phyloP scores from a whole-genome alignment of 164 flowering plant species.

The Warburgia ugandensis region DNA sequence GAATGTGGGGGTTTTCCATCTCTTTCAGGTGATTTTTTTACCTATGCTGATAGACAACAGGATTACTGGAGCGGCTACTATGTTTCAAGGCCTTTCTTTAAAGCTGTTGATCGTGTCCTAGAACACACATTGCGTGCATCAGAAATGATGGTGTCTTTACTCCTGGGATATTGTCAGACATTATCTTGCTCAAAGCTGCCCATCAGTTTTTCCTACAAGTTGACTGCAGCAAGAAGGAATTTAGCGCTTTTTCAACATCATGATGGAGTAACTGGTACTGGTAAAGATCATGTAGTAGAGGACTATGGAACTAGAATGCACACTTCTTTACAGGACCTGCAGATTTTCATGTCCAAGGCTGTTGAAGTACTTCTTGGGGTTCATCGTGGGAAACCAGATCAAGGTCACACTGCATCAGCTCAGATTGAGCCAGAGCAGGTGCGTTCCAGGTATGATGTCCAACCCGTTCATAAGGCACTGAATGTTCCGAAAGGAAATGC shows the following conservation, averaged over 20 bases:
- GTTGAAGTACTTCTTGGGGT: slow-evolving; percentile 71
- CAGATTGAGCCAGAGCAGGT: slow-evolving; percentile 69
- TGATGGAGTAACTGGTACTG: slow-evolving; percentile 98
- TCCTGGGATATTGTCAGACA: slow-evolving; percentile 73
- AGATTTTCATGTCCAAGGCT: slow-evolving; percentile 90
- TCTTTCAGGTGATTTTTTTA: slow-evolving; percentile 93
- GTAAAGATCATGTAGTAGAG: slow-evolving; percentile 87
- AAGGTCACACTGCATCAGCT: slow-evolving; percentile 31
- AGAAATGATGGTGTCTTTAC: slow-evolving; percentile 74
- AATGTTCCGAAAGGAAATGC: slow-evolving; percentile 54
- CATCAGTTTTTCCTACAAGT: slow-evolving; percentile 62
- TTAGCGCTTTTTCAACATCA: slow-evolving; percentile 98
- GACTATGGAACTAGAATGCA: slow-evolving; percentile 96
- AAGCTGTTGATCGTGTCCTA: slow-evolving; percentile 92
- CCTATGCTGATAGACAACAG: slow-evolving; percentile 88
- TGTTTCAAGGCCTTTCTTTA: slow-evolving; percentile 95
- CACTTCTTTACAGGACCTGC: slow-evolving; percentile 80
- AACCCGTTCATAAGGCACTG: slow-evolving; percentile 59
- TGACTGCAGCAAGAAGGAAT: slow-evolving; percentile 93
- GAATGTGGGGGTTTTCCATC: slow-evolving; percentile 83
- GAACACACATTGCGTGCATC: slow-evolving; percentile 91
- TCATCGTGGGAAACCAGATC: slow-evolving; percentile 65
- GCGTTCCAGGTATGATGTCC: slow-evolving; percentile 78
- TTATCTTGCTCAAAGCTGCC: slow-evolving; percentile 80
- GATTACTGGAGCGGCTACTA: slow-evolving; percentile 99